phyloP scores from a whole-genome alignment of 306 rosid species.

The Sicyos baderoa region DNA sequence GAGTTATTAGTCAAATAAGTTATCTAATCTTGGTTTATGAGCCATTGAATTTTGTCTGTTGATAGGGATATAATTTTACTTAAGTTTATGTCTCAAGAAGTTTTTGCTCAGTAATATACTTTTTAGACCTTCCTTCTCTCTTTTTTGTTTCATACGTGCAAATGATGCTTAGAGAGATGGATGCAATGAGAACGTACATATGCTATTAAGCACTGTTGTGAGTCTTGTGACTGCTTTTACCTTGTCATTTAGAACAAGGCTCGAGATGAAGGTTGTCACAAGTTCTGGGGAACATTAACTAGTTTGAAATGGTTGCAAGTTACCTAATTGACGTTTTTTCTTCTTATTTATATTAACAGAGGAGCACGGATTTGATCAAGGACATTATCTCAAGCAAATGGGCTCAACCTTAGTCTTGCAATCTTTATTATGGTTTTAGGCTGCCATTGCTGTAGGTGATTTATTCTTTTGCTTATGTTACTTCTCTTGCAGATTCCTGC shows the following conservation, averaged over 20 bases:
- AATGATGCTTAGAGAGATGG: slow-evolving; percentile 35
- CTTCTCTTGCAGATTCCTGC: slow-evolving; percentile 52
- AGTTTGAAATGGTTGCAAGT: slow-evolving; percentile 1
- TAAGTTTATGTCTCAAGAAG: background rate
- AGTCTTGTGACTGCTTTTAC: slow-evolving; percentile 66
- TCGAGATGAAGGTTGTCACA: slow-evolving; percentile 48
- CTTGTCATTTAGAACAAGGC: slow-evolving; percentile 50
- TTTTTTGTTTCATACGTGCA: slow-evolving; percentile 31
- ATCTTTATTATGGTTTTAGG: slow-evolving; percentile 13
- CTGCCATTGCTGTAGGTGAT: background rate
- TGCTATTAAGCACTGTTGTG: slow-evolving; percentile 36
- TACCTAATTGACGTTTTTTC: slow-evolving; percentile 21
- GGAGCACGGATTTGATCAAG: slow-evolving; percentile 40
- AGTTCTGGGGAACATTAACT: slow-evolving; percentile 1
- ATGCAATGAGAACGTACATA: slow-evolving; percentile 37
- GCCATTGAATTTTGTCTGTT: slow-evolving; percentile 5
- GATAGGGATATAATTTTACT: background rate
- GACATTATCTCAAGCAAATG: slow-evolving; percentile 48
- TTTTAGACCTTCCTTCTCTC: background rate
- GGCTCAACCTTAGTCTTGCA: slow-evolving; percentile 51
- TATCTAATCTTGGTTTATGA: background rate
- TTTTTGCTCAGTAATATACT: background rate
- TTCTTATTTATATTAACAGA: slow-evolving; percentile 39
- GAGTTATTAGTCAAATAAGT: background rate
- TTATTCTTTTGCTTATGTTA: slow-evolving; percentile 8